Evolutionary conservation across 2,329 filamentous ascomycete species (phyloP).

Genomic region (Fusarium mundagurra): DNA sequence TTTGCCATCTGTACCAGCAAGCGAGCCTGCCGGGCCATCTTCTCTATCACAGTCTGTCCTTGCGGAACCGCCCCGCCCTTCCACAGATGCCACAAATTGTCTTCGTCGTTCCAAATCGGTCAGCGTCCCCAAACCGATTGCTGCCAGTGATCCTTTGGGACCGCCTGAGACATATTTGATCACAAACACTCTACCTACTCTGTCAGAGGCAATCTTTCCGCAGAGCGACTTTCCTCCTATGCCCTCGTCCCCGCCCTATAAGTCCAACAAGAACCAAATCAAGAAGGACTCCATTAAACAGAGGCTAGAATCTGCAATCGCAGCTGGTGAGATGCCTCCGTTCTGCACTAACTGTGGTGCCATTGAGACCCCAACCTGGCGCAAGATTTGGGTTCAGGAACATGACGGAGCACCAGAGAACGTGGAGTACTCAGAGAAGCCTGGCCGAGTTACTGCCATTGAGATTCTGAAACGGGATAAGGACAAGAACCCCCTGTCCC

Average conservation of each 20-base stretch:
- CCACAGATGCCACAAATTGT: slow-evolving; percentile 49
- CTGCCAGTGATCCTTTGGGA: slow-evolving; percentile 59
- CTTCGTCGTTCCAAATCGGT: slow-evolving; percentile 52
- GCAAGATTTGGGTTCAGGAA: slow-evolving; percentile 87
- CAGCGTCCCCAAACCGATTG: slow-evolving; percentile 50
- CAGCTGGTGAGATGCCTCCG: slow-evolving; percentile 84
- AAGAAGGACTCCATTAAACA: slow-evolving; percentile 71
- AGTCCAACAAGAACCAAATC: slow-evolving; percentile 71
- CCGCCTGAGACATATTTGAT: slow-evolving; percentile 38
- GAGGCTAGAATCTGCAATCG: slow-evolving; percentile 70
- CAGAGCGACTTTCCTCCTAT: slow-evolving; percentile 54
- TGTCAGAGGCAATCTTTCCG: slow-evolving; percentile 53
- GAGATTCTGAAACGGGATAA: slow-evolving; percentile 72
- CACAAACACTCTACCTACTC: slow-evolving; percentile 29
- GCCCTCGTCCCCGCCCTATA: slow-evolving; percentile 55
- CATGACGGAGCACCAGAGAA: slow-evolving; percentile 75
- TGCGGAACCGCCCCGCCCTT: slow-evolving; percentile 28
- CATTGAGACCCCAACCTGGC: slow-evolving; percentile 96
- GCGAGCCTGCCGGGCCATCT: slow-evolving; percentile 60
- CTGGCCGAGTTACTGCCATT: slow-evolving; percentile 79
- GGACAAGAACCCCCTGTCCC: slow-evolving; percentile 69
- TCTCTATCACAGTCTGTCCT: slow-evolving; percentile 48
- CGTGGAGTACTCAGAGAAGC: slow-evolving; percentile 76
- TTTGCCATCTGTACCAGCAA: slow-evolving; percentile 54
- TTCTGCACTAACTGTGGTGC: slow-evolving; percentile 94